A percentile compares a stretch with the other conserved stretches of the same genome.
These are phyloP conservation scores for Candida krabiensis DNA, from an alignment of 805 yeast genomes.

Conservation along the genomic window DNA sequence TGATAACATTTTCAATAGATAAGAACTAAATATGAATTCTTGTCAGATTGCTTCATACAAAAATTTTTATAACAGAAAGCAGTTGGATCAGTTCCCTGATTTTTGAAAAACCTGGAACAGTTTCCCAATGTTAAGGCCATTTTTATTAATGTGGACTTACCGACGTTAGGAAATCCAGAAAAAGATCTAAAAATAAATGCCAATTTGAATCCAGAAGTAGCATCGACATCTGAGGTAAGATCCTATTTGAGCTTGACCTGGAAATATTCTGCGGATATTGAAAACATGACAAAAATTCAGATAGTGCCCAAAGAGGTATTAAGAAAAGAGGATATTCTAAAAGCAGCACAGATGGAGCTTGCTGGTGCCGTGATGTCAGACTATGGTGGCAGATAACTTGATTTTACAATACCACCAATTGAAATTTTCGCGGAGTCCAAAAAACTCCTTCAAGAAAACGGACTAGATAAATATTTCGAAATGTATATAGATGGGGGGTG, in stretches of 20 bases:
- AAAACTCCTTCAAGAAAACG: constrained; percentile 41
- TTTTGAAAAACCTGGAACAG: constrained; percentile 31
- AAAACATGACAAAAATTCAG: constrained; percentile 43
- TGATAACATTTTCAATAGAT: too few relatives aligned
- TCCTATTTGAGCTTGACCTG: constrained; percentile 41
- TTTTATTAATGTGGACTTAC: constrained; percentile 86
- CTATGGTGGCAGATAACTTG: constrained; percentile 75
- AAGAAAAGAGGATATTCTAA: constrained; percentile 59
- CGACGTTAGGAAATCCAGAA: constrained; percentile 83
- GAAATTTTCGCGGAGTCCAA: constrained; percentile 58
- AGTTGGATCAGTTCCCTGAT: constrained; percentile 50
- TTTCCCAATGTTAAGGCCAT: constrained; percentile 69
- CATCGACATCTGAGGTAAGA: constrained; percentile 8
- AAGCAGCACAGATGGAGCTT: constrained; percentile 56
- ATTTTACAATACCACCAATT: constrained; percentile 58
- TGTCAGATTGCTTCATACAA: too few relatives aligned
- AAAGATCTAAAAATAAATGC: constrained; percentile 76
- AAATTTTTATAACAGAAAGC: constrained; percentile 64
- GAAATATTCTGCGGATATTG: constrained; percentile 57
- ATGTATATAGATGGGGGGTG: constrained; percentile 44
- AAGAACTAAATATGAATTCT: too few relatives aligned
- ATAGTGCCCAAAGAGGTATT: constrained; percentile 62
- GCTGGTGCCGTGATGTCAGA: constrained; percentile 67
- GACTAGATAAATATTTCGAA: constrained; percentile 40
- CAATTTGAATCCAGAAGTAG: constrained; percentile 41